Percentiles rank a stretch among this genome's conserved stretches.
These are phyloP conservation scores for Penicillium sp. DNA, from an alignment of 2,329 filamentous ascomycete genomes.

Conservation along the genomic window DNA sequence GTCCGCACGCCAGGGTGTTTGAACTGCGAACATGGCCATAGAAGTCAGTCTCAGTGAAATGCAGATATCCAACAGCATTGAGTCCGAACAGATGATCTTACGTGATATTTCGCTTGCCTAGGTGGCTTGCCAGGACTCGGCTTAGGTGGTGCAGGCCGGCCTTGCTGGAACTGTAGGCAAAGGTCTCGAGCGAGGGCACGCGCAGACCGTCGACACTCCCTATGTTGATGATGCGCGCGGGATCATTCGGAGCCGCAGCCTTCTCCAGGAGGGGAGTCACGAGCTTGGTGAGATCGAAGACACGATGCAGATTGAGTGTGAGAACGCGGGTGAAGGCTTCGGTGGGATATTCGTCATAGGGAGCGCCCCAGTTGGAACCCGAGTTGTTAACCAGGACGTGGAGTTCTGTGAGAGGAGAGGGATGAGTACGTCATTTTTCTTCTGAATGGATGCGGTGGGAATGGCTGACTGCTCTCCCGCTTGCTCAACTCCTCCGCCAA, in stretches of 20 bases:
- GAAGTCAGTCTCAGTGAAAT: conserved; percentile 22
- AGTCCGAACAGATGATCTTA: conserved; percentile 38
- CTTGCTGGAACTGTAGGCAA: conserved; percentile 54
- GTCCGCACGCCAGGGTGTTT: conserved; percentile 70
- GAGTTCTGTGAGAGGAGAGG: conserved; percentile 35
- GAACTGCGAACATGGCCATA: conserved; percentile 39
- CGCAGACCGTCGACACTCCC: conserved; percentile 55
- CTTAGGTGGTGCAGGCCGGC: conserved; percentile 54
- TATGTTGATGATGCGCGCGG: conserved; percentile 53
- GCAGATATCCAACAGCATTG: neutral
- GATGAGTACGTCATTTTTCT: conserved; percentile 2
- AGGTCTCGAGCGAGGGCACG: conserved; percentile 53
- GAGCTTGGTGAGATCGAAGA: conserved; percentile 50
- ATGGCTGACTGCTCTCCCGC: conserved; percentile 56
- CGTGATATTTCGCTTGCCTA: conserved; percentile 54
- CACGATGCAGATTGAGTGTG: conserved; percentile 54
- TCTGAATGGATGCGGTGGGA: neutral
- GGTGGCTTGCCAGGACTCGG: conserved; percentile 51
- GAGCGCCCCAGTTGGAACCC: conserved; percentile 55
- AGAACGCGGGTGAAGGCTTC: conserved; percentile 58
- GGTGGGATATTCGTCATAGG: conserved; percentile 58
- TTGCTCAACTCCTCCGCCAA: conserved; percentile 51
- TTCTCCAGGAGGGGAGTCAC: conserved; percentile 50
- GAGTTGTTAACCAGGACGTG: conserved; percentile 54
- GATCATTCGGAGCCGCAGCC: conserved; percentile 43